Base-by-base conservation (phyloP, 805 yeast genomes). In the Schwanniomyces sp. region DNA sequence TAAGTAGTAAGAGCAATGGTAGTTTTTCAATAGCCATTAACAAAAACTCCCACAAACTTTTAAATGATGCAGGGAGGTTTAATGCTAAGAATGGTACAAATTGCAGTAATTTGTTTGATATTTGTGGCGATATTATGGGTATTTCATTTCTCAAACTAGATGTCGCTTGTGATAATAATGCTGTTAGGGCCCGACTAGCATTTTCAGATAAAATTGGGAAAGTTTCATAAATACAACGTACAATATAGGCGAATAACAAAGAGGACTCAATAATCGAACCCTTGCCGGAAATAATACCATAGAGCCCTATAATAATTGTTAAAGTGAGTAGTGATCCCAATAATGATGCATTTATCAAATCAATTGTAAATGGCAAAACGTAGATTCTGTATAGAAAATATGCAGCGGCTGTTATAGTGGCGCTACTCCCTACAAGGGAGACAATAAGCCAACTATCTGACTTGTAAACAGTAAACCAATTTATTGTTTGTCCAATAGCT, bases 201-300 rank as follows among this genome's bases (percentile, higher is more conserved):
- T 64, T 72, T 45, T 82, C 80, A 7, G 91, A 85, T 52, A 92
- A 77, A 56, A 88, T 91, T 0, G 98, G 97, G 58, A 92, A 90
- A 3, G 96, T 83, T 62, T 91, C 95, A 65, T 94, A 94, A 51
- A 91, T 82, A 58, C 96, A 90, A 62, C 95, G 87, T 26, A 94
- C 96, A 51, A 92, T 85, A 66, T 94, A 94, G 7, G 95, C 92
- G 62, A 91, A 84, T 58, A 94, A 76, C 48, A 92, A 69, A 10
- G 96, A 86, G 28, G 91, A 80, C 67, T 94, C 99, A 44, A 91
- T 78, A n/a, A 92, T 84, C n/a, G 92, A 85, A 3, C 97, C 97
- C 50, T 80, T 81, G 6, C 86, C 85, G 2, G 92, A 82, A 17
- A 87, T 78, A 29, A 94, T 89, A 1, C 97, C 99, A 65, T 80